phyloP scores from a whole-genome alignment of 352 stramenopile genomes.

The Stramenopiles sp. region DNA sequence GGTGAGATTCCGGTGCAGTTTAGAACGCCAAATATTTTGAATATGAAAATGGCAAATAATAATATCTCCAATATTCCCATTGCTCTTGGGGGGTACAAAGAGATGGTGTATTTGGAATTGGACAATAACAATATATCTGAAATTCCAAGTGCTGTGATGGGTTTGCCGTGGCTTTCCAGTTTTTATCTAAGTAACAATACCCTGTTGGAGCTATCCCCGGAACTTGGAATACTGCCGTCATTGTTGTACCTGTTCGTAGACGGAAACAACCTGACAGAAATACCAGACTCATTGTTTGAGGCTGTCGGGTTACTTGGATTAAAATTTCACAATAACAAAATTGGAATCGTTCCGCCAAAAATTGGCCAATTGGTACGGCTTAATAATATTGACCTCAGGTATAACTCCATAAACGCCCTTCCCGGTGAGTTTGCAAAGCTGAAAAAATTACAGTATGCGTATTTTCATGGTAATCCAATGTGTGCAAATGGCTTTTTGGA shows the following conservation, averaged over 20 bases:
- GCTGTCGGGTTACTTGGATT: neutral
- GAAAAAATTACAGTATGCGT: neutral
- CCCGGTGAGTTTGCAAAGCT: neutral
- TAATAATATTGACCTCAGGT: neutral
- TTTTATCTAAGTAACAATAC: slow-evolving; percentile 1
- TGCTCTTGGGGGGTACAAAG: neutral
- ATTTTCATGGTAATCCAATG: neutral
- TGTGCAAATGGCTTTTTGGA: neutral
- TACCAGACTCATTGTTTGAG: neutral
- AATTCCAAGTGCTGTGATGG: neutral
- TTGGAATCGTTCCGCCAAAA: neutral
- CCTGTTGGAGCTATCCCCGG: neutral
- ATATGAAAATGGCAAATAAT: slow-evolving; percentile 10
- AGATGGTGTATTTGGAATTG: neutral
- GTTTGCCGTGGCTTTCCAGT: neutral
- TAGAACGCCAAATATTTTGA: neutral
- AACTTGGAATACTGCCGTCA: neutral
- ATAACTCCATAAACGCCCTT: neutral
- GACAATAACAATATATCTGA: slow-evolving; percentile 12
- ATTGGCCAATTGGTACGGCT: neutral
- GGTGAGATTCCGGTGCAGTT: neutral
- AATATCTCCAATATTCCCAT: neutral
- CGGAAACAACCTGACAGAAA: neutral
- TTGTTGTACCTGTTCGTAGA: neutral
- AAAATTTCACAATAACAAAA: neutral